phyloP scores from a whole-genome alignment of 306 rosid genomes.

The Cucumis cinereus region DNA sequence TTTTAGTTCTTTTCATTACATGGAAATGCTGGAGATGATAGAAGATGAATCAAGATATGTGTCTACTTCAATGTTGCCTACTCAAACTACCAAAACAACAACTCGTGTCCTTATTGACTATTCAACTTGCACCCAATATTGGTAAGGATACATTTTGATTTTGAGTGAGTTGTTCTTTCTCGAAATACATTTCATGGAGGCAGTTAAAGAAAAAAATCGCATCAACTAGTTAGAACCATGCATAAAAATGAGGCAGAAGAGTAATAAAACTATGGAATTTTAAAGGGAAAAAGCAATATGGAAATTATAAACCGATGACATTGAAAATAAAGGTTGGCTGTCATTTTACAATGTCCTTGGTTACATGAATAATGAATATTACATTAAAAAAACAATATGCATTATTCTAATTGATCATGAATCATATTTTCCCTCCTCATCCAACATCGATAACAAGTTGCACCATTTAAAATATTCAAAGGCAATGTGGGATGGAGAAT shows the following conservation, averaged over 20 bases:
- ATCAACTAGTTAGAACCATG: background rate
- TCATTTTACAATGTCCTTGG: no score
- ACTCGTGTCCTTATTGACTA: background rate
- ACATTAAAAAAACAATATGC: no score
- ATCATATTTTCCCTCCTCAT: no score
- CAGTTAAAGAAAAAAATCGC: background rate
- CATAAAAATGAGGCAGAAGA: background rate
- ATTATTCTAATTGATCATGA: no score
- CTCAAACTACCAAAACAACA: background rate
- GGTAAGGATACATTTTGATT: background rate
- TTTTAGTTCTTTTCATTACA: constrained; percentile 58
- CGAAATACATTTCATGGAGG: background rate
- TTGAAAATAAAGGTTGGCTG: no score
- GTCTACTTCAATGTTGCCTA: background rate
- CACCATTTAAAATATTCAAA: no score
- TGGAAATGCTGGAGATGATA: constrained; percentile 37
- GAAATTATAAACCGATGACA: background rate
- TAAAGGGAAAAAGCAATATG: background rate
- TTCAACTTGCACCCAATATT: background rate
- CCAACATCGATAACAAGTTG: no score
- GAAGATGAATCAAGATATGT: background rate
- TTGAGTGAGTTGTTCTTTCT: background rate
- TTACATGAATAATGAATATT: no score
- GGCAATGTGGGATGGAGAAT: no score
- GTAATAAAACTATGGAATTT: background rate